Conservation (phyloP, 306 rosid genomes). For the Casuarina equisetifolia region DNA sequence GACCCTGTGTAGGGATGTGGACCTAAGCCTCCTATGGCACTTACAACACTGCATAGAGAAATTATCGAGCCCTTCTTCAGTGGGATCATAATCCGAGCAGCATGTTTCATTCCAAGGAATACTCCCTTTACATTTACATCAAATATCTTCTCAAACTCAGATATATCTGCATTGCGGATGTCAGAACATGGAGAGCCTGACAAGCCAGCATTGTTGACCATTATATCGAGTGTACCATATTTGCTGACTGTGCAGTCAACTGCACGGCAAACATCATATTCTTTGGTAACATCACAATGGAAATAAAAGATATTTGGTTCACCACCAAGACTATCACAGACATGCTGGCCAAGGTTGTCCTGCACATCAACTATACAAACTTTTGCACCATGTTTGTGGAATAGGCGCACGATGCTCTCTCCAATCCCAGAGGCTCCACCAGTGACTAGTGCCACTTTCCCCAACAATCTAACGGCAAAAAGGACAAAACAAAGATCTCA, state of each 20-base stretch:
- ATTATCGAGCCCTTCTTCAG: constrained; percentile 69
- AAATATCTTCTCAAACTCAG: constrained; percentile 77
- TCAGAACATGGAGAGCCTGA: constrained; percentile 66
- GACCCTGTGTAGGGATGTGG: constrained; percentile 77
- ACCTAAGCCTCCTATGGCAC: constrained; percentile 53
- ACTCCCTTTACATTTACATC: constrained; percentile 73
- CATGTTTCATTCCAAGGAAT: constrained; percentile 82
- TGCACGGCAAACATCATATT: constrained; percentile 57
- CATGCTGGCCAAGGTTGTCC: constrained; percentile 59
- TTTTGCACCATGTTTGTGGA: constrained; percentile 78
- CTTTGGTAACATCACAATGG: constrained; percentile 70
- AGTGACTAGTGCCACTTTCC: constrained; percentile 85
- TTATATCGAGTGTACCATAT: constrained; percentile 77
- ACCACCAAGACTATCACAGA: constrained; percentile 46
- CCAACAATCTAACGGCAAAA: constrained; percentile 51
- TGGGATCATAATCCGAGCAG: constrained; percentile 70
- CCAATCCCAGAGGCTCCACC: constrained; percentile 96
- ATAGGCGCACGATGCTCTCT: constrained; percentile 69
- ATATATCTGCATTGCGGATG: constrained; percentile 58
- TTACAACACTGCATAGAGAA: constrained; percentile 59
- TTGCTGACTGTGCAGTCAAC: constrained; percentile 50
- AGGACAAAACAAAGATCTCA: not conserved
- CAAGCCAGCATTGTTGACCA: constrained; percentile 85
- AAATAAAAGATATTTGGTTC: constrained; percentile 35
- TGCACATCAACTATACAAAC: constrained; percentile 73